A percentile compares a stretch with the other conserved stretches of the same genome.
phyloP scores from a whole-genome alignment of 352 stramenopile species.

The Pythium sukuiense region DNA sequence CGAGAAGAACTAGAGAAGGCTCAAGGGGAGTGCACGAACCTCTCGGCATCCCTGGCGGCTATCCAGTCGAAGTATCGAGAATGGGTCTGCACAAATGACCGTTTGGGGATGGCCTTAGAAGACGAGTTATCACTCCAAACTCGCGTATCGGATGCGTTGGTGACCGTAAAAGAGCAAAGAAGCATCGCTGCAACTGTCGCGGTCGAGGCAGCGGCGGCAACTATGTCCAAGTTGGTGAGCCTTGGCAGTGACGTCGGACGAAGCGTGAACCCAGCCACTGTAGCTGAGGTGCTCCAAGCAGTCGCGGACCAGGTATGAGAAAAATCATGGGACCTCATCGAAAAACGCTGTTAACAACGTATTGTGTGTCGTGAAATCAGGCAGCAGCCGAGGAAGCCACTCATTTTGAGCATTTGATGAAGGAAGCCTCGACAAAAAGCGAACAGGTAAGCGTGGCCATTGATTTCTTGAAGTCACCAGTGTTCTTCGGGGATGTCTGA shows the following conservation, averaged over 20 bases:
- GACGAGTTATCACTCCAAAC: slow-evolving; percentile 1
- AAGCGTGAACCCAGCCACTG: background rate
- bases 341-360: no score
- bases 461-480: no score
- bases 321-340: background rate
- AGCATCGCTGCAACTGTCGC: background rate
- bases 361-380: background rate
- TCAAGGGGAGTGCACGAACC: background rate
- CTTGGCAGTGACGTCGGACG: background rate
- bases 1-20: background rate
- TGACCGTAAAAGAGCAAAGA: background rate
- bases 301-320: background rate
- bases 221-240: background rate
- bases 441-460: background rate
- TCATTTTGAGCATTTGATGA: background rate
- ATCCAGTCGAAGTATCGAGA: background rate
- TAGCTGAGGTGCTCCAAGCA: background rate
- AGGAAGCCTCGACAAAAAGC: background rate
- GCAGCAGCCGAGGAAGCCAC: background rate
- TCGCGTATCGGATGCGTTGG: background rate
- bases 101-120: background rate
- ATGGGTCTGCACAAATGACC: background rate
- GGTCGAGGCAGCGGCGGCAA: background rate
- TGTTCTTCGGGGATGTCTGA: background rate
- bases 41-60: background rate